Conservation (phyloP, 805 yeast genomes). For the Candida hungchunana region DNA sequence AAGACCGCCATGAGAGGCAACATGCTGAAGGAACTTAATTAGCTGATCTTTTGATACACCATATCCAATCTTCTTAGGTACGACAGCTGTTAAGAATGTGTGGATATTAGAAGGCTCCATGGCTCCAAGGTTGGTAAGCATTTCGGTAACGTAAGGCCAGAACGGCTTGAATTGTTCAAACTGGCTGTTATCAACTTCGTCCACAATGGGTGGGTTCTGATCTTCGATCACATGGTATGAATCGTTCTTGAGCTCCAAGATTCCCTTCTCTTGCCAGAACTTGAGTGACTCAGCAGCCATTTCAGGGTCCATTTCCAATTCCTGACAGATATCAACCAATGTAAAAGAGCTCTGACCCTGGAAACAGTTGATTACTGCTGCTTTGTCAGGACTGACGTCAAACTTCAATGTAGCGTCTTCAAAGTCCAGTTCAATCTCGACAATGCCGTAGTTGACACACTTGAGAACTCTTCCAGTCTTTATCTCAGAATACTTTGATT, state of each 20-base stretch:
- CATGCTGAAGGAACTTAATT: conserved; percentile 4
- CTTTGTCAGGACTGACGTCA: conserved; percentile 65
- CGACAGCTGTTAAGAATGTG: conserved; percentile 49
- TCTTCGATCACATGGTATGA: conserved; percentile 11
- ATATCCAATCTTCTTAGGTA: conserved; percentile 40
- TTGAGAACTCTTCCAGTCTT: conserved; percentile 58
- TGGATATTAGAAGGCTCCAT: conserved; percentile 47
- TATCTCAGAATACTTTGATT: conserved; percentile 35
- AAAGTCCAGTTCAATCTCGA: conserved; percentile 55
- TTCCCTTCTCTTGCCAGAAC: conserved; percentile 63
- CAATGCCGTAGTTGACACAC: conserved; percentile 56
- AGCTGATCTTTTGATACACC: conserved; percentile 5
- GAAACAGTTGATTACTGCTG: conserved; percentile 55
- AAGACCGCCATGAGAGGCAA: conserved; percentile 5
- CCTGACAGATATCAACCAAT: conserved; percentile 28
- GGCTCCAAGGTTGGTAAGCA: conserved; percentile 53
- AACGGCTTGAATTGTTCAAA: conserved; percentile 16
- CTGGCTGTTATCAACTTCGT: background rate
- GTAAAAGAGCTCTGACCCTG: conserved; percentile 28
- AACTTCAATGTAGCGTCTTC: conserved; percentile 37
- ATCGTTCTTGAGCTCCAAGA: conserved; percentile 38
- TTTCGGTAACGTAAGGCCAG: conserved; percentile 50
- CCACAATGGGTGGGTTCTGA: conserved; percentile 1
- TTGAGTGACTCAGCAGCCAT: conserved; percentile 36
- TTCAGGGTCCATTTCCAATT: conserved; percentile 40